phyloP scores from a whole-genome alignment of 495 filamentous ascomycete genomes.

The Bryoglossum gracile region DNA sequence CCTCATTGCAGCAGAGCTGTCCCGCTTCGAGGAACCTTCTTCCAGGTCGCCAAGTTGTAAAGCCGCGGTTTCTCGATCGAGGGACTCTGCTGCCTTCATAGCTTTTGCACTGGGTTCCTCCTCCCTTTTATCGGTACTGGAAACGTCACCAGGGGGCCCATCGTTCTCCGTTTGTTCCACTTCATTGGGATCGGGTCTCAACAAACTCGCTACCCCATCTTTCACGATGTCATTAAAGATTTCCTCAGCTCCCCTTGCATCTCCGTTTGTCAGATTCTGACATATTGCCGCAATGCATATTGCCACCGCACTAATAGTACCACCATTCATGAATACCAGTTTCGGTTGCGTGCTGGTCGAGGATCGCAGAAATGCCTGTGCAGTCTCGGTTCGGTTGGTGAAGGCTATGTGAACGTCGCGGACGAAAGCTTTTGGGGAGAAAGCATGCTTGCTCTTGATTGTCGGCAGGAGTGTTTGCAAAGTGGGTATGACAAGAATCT shows the following conservation, averaged over 20 bases:
- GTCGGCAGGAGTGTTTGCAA: conserved; percentile 29
- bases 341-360: conserved; percentile 34
- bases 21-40: not conserved
- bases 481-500: conserved; percentile 42
- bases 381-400: conserved; percentile 33
- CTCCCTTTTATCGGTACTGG: not conserved
- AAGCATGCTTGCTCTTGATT: conserved; percentile 13
- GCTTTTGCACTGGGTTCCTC: conserved; percentile 34
- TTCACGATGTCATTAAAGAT: conserved; percentile 38
- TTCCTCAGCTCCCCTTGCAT: conserved; percentile 34
- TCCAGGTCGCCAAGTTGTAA: conserved; percentile 24
- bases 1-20: not conserved
- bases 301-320: conserved; percentile 37
- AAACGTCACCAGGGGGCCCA: conserved; percentile 2
- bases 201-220: conserved; percentile 34
- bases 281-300: conserved; percentile 38
- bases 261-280: conserved; percentile 32
- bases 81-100: conserved; percentile 44
- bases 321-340: conserved; percentile 45
- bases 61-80: conserved; percentile 38
- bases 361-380: conserved; percentile 36
- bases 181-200: not conserved
- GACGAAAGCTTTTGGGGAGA: conserved; percentile 34
- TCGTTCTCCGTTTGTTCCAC: not conserved
- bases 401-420: conserved; percentile 35